Percentiles rank a stretch among this genome's conserved stretches.
These are phyloP conservation scores for Yarrowia bubula DNA, from an alignment of 805 yeast genomes.

Conservation along the genomic window DNA sequence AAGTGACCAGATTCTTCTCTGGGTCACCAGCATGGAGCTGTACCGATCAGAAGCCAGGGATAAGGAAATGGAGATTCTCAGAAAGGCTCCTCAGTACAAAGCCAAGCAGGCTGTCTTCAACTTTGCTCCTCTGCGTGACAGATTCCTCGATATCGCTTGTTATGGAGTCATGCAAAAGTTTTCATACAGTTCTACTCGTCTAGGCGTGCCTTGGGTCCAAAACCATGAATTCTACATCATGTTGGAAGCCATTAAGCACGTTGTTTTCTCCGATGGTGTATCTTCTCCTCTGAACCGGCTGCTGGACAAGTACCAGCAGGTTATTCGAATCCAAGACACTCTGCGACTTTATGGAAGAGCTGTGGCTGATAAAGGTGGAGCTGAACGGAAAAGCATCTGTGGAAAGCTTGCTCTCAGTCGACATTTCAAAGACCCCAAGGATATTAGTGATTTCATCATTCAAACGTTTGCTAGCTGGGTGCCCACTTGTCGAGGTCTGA, in stretches of 20 bases:
- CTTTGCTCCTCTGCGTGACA: constrained; percentile 17
- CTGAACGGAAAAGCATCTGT: constrained; percentile 3
- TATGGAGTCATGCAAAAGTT: not conserved
- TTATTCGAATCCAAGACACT: constrained; percentile 2
- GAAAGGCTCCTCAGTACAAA: constrained; percentile 8
- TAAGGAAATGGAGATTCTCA: constrained; percentile 2
- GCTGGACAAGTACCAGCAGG: constrained; percentile 18
- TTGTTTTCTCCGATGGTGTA: constrained; percentile 15
- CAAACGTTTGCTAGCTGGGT: constrained; percentile 11
- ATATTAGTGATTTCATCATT: constrained; percentile 6
- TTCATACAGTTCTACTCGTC: not conserved
- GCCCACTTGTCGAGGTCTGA: constrained; percentile 11
- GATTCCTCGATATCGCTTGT: not conserved
- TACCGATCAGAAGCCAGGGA: not conserved
- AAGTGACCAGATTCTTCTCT: constrained; percentile 18
- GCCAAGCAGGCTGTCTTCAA: constrained; percentile 20
- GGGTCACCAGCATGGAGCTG: constrained; percentile 17
- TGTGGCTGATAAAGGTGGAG: not conserved
- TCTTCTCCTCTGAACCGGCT: constrained; percentile 15
- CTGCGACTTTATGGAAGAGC: not conserved
- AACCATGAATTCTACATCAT: constrained; percentile 18
- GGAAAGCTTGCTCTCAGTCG: not conserved
- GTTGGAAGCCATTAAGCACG: constrained; percentile 13
- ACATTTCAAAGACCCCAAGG: constrained; percentile 3
- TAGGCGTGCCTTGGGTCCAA: constrained; percentile 9